Conservation (phyloP, 1,284 basidiomycete genomes). For the Phlebopus sp. region DNA sequence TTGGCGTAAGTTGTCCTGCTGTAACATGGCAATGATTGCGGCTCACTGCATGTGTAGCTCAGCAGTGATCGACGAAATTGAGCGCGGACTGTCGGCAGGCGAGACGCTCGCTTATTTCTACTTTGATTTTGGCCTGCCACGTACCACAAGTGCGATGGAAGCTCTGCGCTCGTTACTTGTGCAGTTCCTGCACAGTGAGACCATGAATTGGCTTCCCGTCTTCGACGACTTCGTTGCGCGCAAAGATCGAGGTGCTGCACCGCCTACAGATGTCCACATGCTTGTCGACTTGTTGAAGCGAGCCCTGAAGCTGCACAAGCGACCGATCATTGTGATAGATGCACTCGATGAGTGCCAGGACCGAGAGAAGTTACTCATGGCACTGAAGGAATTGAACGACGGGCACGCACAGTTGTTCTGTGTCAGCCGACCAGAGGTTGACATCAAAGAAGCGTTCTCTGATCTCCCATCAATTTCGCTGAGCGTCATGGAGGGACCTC, state of each 20-base stretch:
- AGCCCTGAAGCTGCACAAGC: not conserved
- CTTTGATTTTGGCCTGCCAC: constrained; percentile 5
- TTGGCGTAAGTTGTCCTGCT: not conserved
- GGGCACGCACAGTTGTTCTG: constrained; percentile 1
- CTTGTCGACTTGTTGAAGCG: not conserved
- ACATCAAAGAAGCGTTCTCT: not conserved
- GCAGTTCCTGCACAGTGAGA: constrained; percentile 1
- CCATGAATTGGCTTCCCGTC: not conserved
- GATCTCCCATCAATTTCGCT: not conserved
- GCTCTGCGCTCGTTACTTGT: constrained; percentile 4
- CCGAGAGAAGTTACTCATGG: not conserved
- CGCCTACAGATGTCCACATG: not conserved
- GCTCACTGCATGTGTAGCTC: not conserved
- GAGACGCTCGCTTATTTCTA: constrained; percentile 4
- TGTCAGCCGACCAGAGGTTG: constrained; percentile 4
- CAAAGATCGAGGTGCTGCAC: not conserved
- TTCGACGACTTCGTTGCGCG: constrained; percentile 1
- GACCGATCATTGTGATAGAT: constrained; percentile 6
- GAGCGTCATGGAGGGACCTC: not conserved
- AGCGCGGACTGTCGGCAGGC: no score
- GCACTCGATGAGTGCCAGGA: constrained; percentile 10
- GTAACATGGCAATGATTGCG: not conserved
- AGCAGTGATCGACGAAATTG: constrained; percentile 4
- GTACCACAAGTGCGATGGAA: not conserved
- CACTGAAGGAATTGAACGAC: constrained; percentile 1